Conservation (phyloP, 1,139 yeast species). For the Scheffersomyces titani region DNA sequence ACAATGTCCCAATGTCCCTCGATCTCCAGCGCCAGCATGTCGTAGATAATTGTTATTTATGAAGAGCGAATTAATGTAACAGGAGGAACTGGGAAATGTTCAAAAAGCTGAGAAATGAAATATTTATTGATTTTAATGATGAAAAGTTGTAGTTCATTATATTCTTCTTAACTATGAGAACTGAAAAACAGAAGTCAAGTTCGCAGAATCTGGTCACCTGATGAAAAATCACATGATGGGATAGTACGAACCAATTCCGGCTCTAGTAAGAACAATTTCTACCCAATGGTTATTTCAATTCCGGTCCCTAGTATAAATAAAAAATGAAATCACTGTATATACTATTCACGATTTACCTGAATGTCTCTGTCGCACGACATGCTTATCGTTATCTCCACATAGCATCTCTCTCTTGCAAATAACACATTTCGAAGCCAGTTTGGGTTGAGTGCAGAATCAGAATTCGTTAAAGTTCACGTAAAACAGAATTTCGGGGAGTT, state of each 20-base stretch:
- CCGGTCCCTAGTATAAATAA: too few relatives aligned
- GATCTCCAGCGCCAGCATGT: conserved; percentile 24
- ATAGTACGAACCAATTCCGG: too few relatives aligned
- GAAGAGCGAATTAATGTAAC: not conserved
- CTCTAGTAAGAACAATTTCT: too few relatives aligned
- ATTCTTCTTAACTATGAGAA: conserved; percentile 1
- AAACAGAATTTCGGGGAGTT: not conserved
- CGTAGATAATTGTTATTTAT: not conserved
- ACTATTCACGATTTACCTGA: not conserved
- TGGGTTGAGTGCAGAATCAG: not conserved
- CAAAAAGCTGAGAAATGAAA: not conserved
- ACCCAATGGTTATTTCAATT: too few relatives aligned
- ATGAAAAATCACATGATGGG: not conserved
- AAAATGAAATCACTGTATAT: too few relatives aligned
- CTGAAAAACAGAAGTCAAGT: not conserved
- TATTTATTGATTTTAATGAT: not conserved
- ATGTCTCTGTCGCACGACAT: not conserved
- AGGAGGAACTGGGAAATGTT: not conserved
- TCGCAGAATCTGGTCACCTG: not conserved
- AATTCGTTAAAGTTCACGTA: not conserved
- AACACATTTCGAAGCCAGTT: not conserved
- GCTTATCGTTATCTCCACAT: not conserved
- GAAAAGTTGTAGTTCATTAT: not conserved
- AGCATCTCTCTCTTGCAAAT: not conserved
- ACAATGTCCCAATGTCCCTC: conserved; percentile 72